Evolutionary conservation across 2,329 filamentous ascomycete genomes (phyloP).

Genomic region (Aureobasidium namibiae): DNA sequence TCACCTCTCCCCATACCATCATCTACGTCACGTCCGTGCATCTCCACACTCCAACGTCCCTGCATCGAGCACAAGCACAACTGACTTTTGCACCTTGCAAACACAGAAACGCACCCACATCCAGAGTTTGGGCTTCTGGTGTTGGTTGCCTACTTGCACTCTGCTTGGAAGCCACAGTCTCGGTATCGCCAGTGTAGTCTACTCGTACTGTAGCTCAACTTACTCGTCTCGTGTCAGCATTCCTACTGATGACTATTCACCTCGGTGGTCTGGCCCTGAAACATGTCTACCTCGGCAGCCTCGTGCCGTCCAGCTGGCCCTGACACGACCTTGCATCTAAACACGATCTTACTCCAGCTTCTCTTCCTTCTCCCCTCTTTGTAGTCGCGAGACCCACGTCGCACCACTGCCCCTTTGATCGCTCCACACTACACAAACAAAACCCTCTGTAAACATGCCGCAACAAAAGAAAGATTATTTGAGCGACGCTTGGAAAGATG

Average conservation of each 20-base stretch:
- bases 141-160: neutral
- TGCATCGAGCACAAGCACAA: neutral
- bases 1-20: neutral
- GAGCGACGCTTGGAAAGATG: conserved; percentile 77
- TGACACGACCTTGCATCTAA: conserved; percentile 4
- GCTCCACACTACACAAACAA: neutral
- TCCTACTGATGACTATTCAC: neutral
- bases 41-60: neutral
- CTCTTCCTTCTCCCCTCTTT: neutral
- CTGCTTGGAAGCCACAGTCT: neutral
- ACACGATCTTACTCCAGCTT: neutral
- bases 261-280: neutral
- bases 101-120: neutral
- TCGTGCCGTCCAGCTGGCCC: neutral
- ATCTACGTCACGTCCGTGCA: neutral
- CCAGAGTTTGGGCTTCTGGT: neutral
- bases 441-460: conserved; percentile 45
- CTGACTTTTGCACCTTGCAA: neutral
- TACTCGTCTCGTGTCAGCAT: neutral
- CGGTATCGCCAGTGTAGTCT: neutral
- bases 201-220: neutral
- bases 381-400: neutral
- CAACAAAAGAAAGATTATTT: conserved; percentile 66
- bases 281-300: conserved; percentile 8
- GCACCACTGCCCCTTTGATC: neutral